Evolutionary conservation across 2,329 filamentous ascomycete species (phyloP), one percentile per base, ranked within the genome.

Genomic region (Elsinoe perseae): DNA sequence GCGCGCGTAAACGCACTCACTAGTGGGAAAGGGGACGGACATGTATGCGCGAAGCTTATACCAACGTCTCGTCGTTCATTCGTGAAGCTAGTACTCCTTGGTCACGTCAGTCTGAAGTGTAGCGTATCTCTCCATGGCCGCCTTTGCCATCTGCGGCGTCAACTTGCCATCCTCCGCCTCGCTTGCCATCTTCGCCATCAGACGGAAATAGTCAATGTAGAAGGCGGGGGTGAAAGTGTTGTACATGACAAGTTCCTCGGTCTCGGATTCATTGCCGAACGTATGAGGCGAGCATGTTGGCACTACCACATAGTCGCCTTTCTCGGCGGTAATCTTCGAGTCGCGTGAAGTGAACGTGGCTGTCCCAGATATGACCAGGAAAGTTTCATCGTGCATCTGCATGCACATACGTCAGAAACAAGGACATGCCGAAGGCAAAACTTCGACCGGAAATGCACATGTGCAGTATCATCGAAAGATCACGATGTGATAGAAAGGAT

Each of bases 321-420:
- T 70, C 46, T 73, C 70, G 2, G 77, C 77, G 59, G 70, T 64
- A 21, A 69, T 65, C 23, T 68, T 67, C 56, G 71, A 70, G 27
- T 61, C 66, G 64, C 0, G 75, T 73, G 10, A 72, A 71, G 61
- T 78, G 66, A 81, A 80, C 38, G 77, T 74, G 18, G 81, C 69
- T 1, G 66, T 73, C 4, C 79, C 79, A 55, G 74, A 67, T 0
- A 74, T 78, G n/a, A 80, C 71, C 42, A 80, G 73, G 68, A 81
- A 82, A 6, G 76, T 80, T 68, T 79, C 74, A 60, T 82, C 78
- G 66, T 82, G 77, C 78, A 80, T 80, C 61, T 80, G 32, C 9
- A 30, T 18, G 3, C 18, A 10, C 5, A 9, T 16, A 20, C 16
- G 25, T 50, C 28, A 30, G 46, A 50, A 9, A 7, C n/a, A n/a